Percentiles rank a stretch among this genome's conserved stretches.
Evolutionary conservation across 2,329 filamentous ascomycete species (phyloP).

Genomic region (Apiospora kogelbergensis): DNA sequence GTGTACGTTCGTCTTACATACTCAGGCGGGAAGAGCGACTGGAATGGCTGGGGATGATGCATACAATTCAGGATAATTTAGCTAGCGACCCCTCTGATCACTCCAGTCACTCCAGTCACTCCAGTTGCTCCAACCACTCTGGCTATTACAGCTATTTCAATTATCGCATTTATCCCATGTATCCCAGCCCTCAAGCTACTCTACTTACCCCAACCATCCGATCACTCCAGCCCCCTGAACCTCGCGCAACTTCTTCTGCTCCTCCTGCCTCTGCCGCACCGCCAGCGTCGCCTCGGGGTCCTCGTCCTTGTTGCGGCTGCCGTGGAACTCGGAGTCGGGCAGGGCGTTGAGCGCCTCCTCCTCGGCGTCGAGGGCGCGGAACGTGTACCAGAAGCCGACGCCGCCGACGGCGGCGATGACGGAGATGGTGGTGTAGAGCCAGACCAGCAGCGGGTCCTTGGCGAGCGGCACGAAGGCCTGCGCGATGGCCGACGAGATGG

Average conservation of each 20-base stretch:
- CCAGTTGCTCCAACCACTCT: too few species aligned
- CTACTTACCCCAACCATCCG: too few species aligned
- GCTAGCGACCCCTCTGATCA: too few species aligned
- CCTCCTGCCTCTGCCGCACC: constrained; percentile 26
- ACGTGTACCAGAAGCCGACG: constrained; percentile 68
- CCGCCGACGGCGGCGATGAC: constrained; percentile 63
- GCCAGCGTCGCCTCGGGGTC: constrained; percentile 25
- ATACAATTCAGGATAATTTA: too few species aligned
- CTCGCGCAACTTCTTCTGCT: constrained; percentile 25
- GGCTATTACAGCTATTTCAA: too few species aligned
- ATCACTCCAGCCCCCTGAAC: constrained; percentile 26
- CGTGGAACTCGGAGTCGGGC: constrained; percentile 32
- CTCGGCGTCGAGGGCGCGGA: constrained; percentile 58
- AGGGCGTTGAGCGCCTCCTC: constrained; percentile 69
- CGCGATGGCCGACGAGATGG: constrained; percentile 66
- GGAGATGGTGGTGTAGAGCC: constrained; percentile 71
- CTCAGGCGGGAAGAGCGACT: too few species aligned
- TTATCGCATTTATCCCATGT: too few species aligned
- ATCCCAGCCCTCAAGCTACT: too few species aligned
- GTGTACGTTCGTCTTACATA: too few species aligned
- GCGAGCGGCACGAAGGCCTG: constrained; percentile 60
- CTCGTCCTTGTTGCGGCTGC: constrained; percentile 24
- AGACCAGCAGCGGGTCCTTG: constrained; percentile 66
- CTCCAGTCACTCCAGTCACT: too few species aligned
- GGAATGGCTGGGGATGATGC: too few species aligned